These are phyloP conservation scores for Arachis monticola DNA, from an alignment of 331 rosid species.

Conservation along the genomic window DNA sequence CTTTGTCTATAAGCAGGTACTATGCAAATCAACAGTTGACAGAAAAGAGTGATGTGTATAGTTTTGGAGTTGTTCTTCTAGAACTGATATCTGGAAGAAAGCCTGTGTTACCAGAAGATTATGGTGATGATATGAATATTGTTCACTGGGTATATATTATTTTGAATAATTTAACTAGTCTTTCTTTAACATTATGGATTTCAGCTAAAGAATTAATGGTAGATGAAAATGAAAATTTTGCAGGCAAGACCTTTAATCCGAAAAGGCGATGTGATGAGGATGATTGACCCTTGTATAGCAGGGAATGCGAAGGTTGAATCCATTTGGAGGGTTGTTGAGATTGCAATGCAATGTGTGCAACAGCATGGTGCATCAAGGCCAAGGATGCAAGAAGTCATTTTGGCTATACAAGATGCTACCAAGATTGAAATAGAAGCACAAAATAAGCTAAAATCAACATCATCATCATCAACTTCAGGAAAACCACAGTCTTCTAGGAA, in stretches of 20 bases:
- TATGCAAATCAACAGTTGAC: constrained; percentile 84
- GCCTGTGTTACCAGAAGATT: constrained; percentile 68
- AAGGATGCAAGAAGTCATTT: constrained; percentile 79
- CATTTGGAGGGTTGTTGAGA: constrained; percentile 78
- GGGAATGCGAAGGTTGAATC: constrained; percentile 70
- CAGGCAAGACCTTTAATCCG: constrained; percentile 69
- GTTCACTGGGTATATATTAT: constrained; percentile 74
- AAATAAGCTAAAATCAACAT: constrained; percentile 47
- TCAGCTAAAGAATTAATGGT: neutral
- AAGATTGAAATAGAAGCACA: constrained; percentile 65
- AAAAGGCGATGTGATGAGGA: constrained; percentile 71
- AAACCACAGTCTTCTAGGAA: constrained; percentile 67
- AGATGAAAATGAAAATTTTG: constrained; percentile 19
- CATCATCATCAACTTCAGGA: constrained; percentile 40
- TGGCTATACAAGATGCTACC: constrained; percentile 77
- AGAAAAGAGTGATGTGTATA: constrained; percentile 80
- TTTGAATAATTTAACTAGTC: neutral
- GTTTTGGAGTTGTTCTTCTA: constrained; percentile 82
- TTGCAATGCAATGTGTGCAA: constrained; percentile 74
- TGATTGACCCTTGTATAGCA: constrained; percentile 55
- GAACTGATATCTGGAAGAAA: constrained; percentile 81
- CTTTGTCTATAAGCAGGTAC: constrained; percentile 53
- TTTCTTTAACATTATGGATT: neutral
- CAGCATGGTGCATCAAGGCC: constrained; percentile 72
- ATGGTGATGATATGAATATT: constrained; percentile 69